Evolutionary conservation across 495 filamentous ascomycete genomes (phyloP).

Genomic region (Aspergillus haitiensis): DNA sequence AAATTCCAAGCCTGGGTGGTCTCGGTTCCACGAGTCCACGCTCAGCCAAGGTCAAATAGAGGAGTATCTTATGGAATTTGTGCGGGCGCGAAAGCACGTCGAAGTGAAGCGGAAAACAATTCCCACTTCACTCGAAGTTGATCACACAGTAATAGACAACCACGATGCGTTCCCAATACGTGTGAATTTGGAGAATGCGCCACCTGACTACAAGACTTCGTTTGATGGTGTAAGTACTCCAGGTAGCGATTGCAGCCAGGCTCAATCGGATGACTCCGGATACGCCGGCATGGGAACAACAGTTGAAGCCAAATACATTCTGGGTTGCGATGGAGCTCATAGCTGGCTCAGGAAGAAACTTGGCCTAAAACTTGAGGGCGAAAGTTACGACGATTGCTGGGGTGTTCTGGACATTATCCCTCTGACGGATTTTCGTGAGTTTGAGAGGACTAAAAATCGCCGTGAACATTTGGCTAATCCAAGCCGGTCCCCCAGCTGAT

Average conservation of each 20-base stretch:
- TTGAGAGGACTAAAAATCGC: too few species aligned
- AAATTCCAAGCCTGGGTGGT: slow-evolving; percentile 15
- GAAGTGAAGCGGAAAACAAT: slow-evolving; percentile 1
- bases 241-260: too few species aligned
- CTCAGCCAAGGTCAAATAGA: slow-evolving; percentile 13
- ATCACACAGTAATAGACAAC: neutral
- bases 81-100: slow-evolving; percentile 1
- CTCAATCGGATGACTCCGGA: neutral
- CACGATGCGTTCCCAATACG: slow-evolving; percentile 12
- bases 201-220: neutral
- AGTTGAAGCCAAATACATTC: slow-evolving; percentile 29
- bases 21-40: slow-evolving; percentile 13
- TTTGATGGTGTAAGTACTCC: too few species aligned
- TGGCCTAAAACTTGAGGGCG: slow-evolving; percentile 13
- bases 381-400: slow-evolving; percentile 18
- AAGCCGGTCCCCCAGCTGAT: neutral
- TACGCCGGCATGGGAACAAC: neutral
- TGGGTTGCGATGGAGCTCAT: slow-evolving; percentile 31
- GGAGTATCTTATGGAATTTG: slow-evolving; percentile 7
- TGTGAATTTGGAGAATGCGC: slow-evolving; percentile 9
- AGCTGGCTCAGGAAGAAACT: slow-evolving; percentile 28
- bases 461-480: neutral
- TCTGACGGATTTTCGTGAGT: slow-evolving; percentile 27
- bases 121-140: slow-evolving; percentile 9
- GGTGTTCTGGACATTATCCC: slow-evolving; percentile 31